Evolutionary conservation across 2,329 filamentous ascomycete genomes (phyloP).

Genomic region (Plenodomus tracheiphilus): DNA sequence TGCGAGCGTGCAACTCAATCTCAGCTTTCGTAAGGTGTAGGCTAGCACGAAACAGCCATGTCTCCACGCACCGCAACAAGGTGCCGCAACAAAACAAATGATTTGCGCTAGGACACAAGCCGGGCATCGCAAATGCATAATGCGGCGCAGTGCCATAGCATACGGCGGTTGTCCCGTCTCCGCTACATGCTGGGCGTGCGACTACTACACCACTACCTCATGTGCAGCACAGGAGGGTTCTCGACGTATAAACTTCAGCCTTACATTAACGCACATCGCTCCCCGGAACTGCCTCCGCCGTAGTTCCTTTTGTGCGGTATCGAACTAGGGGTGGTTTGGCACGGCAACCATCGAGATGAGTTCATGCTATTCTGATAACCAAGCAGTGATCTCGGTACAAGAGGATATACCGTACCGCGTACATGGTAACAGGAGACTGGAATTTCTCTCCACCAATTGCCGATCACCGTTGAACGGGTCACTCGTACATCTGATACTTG

Average conservation of each 20-base stretch:
- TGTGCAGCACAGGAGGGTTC: no score
- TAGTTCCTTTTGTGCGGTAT: not conserved
- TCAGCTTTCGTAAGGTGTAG: not conserved
- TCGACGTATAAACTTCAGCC: no score
- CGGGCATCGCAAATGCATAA: no score
- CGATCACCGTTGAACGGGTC: not conserved
- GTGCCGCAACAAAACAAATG: not conserved
- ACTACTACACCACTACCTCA: no score
- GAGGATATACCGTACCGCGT: not conserved
- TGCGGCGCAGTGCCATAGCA: no score
- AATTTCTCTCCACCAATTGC: no score
- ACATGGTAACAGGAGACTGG: no score
- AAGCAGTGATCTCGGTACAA: not conserved
- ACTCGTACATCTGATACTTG: not conserved
- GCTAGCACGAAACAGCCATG: not conserved
- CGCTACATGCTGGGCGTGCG: no score
- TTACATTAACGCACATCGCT: no score
- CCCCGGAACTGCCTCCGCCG: no score
- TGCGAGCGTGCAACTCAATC: not conserved
- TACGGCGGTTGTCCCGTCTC: no score
- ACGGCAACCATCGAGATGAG: not conserved
- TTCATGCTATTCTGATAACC: not conserved
- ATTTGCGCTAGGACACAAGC: not conserved
- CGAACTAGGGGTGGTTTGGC: not conserved
- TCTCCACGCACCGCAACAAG: no score